phyloP scores from a whole-genome alignment of 164 flowering plant species.

The Vitis rupestris region DNA sequence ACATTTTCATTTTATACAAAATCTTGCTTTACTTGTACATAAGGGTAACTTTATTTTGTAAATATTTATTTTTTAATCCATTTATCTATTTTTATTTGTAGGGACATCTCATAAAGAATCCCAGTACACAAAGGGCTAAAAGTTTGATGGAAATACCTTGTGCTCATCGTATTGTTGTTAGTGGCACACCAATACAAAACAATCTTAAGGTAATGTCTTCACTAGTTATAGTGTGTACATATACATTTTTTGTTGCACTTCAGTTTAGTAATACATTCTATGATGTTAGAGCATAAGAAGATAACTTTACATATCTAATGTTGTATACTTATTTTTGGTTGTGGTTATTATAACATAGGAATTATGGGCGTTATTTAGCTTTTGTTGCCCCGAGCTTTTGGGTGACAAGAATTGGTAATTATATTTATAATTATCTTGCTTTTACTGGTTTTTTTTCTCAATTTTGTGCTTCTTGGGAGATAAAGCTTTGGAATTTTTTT shows the following conservation, averaged over 20 bases:
- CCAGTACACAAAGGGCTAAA: constrained; percentile 95
- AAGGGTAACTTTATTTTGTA: neutral
- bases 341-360: constrained; percentile 48
- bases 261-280: neutral
- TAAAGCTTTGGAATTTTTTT: neutral
- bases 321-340: neutral
- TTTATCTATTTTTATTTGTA: constrained; percentile 20
- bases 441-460: neutral
- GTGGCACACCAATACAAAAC: constrained; percentile 98
- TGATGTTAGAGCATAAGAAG: too few species aligned
- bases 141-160: constrained; percentile 90
- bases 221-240: neutral
- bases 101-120: constrained; percentile 99
- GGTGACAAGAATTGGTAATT: constrained; percentile 84
- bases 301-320: neutral
- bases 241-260: neutral
- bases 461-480: constrained; percentile 8
- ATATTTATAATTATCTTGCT: neutral
- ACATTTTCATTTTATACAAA: too few species aligned
- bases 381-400: constrained; percentile 85
- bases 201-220: constrained; percentile 71
- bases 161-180: constrained; percentile 82
- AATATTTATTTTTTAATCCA: neutral
- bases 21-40: neutral
- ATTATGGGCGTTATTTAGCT: constrained; percentile 94